These are phyloP conservation scores for Metschnikowia baotianmanensis DNA, from an alignment of 805 yeast genomes.

Conservation along the genomic window DNA sequence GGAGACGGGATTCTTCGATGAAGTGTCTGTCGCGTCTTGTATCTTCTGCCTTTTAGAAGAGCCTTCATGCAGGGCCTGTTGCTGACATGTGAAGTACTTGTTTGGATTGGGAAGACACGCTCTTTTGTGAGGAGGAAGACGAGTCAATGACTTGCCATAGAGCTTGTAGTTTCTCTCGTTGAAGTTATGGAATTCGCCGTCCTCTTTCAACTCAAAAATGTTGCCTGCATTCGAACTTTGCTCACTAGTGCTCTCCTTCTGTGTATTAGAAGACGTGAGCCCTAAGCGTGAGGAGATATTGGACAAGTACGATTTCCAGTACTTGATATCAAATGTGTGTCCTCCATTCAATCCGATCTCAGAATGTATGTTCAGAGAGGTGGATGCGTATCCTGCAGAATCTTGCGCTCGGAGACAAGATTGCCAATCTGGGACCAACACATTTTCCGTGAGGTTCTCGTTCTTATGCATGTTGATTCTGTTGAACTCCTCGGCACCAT, in stretches of 20 bases:
- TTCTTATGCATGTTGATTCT: constrained; percentile 45
- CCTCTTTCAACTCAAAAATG: constrained; percentile 6
- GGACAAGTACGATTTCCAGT: constrained; percentile 35
- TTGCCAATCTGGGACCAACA: constrained; percentile 44
- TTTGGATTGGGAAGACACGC: constrained; percentile 33
- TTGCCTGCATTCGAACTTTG: neutral
- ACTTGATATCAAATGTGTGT: constrained; percentile 30
- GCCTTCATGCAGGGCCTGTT: neutral
- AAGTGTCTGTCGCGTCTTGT: constrained; percentile 27
- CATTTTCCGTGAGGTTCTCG: constrained; percentile 39
- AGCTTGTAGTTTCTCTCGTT: constrained; percentile 39
- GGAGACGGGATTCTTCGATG: constrained; percentile 33
- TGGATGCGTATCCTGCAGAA: constrained; percentile 13
- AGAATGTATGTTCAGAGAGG: constrained; percentile 22
- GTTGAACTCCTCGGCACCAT: constrained; percentile 37
- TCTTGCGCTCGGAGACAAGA: constrained; percentile 33
- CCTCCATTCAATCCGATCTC: constrained; percentile 20
- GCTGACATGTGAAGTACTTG: constrained; percentile 24
- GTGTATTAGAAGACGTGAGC: constrained; percentile 22
- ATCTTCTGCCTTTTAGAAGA: constrained; percentile 19
- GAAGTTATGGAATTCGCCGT: constrained; percentile 18
- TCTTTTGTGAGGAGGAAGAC: constrained; percentile 34
- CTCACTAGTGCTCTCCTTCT: neutral
- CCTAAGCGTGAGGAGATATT: constrained; percentile 37
- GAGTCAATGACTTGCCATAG: constrained; percentile 37